phyloP scores from a whole-genome alignment of 108 stramenopile species.

The Cyclotella atomus region DNA sequence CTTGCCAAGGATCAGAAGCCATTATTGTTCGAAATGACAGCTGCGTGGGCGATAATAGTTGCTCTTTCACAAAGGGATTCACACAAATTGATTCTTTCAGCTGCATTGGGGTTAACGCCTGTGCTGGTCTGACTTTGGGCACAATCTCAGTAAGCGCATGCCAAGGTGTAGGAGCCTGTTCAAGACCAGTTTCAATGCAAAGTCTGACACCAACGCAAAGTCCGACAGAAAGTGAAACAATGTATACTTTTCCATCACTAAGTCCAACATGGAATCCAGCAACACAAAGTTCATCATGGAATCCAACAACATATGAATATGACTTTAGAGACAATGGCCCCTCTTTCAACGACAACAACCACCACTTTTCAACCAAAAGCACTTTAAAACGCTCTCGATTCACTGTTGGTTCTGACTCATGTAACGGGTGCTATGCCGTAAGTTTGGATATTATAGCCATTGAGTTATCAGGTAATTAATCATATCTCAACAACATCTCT shows the following conservation, averaged over 20 bases:
- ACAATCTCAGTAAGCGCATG: neutral
- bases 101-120: neutral
- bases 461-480: neutral
- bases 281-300: too few relatives aligned
- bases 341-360: too few relatives aligned
- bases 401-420: neutral
- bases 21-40: neutral
- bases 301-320: too few relatives aligned
- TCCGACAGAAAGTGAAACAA: too few relatives aligned
- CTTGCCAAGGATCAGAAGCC: neutral
- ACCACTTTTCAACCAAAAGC: neutral
- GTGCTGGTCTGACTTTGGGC: neutral
- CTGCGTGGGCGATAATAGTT: conserved; percentile 2
- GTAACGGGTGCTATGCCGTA: conserved; percentile 4
- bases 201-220: too few relatives aligned
- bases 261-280: neutral
- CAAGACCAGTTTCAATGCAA: too few relatives aligned
- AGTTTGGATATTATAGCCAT: neutral
- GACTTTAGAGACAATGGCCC: too few relatives aligned
- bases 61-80: neutral
- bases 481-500: neutral
- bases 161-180: neutral
- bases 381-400: neutral
- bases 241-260: neutral
- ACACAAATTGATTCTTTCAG: neutral